Conservation (phyloP, 1,139 yeast genomes). For the Arxiozyma bovina region DNA sequence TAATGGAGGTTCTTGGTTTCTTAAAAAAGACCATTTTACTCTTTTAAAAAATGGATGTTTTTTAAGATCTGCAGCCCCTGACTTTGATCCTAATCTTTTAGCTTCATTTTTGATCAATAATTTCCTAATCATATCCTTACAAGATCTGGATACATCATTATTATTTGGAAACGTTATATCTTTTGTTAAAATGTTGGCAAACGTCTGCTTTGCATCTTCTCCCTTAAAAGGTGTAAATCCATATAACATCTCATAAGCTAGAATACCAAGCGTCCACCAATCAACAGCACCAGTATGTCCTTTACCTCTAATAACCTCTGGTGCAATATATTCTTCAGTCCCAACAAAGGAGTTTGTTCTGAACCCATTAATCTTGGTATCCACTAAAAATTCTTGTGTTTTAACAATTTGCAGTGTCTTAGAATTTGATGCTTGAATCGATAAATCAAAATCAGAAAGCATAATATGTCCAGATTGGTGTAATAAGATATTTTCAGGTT, state of each 20-base stretch:
- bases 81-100: slow-evolving; percentile 78
- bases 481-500: slow-evolving; percentile 86
- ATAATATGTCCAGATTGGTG: slow-evolving; percentile 98
- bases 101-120: slow-evolving; percentile 79
- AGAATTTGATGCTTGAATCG: slow-evolving; percentile 74
- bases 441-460: slow-evolving; percentile 92
- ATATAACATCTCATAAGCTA: slow-evolving; percentile 85
- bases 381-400: slow-evolving; percentile 34
- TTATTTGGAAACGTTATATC: slow-evolving; percentile 61
- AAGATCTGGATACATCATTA: slow-evolving; percentile 56
- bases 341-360: slow-evolving; percentile 97
- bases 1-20: slow-evolving; percentile 92
- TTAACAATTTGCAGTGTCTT: slow-evolving; percentile 38
- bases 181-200: slow-evolving; percentile 73
- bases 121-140: slow-evolving; percentile 73
- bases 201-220: slow-evolving; percentile 74
- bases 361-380: slow-evolving; percentile 91
- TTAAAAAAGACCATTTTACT: slow-evolving; percentile 87
- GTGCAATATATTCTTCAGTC: slow-evolving; percentile 96
- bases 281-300: slow-evolving; percentile 98
- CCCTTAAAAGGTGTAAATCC: slow-evolving; percentile 98
- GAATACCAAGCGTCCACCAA: slow-evolving; percentile 97
- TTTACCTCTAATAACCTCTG: slow-evolving; percentile 92
- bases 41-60: slow-evolving; percentile 82
- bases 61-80: slow-evolving; percentile 92